phyloP scores from a whole-genome alignment of 2,329 filamentous ascomycete genomes.

The Alternaria gansuensis region DNA sequence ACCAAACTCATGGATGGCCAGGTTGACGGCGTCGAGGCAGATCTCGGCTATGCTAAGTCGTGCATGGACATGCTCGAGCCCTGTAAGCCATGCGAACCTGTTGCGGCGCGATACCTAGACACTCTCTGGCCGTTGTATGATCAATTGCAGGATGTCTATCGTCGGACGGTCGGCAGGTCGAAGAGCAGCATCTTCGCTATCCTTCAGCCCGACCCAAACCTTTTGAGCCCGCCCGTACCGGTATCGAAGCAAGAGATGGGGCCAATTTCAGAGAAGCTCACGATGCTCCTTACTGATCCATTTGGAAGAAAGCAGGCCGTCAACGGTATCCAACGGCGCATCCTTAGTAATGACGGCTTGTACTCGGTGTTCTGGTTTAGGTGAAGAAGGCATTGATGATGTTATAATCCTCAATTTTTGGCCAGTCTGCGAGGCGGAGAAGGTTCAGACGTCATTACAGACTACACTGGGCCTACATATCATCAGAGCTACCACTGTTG shows the following conservation, averaged over 20 bases:
- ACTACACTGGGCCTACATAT: neutral
- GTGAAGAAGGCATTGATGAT: conserved; percentile 26
- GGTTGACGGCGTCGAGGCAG: conserved; percentile 41
- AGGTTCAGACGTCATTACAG: neutral
- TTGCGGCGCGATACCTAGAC: conserved; percentile 46
- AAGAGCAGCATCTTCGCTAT: conserved; percentile 51
- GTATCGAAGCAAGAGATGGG: conserved; percentile 48
- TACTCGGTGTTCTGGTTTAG: conserved; percentile 50
- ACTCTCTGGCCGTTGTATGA: conserved; percentile 50
- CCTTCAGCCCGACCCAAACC: conserved; percentile 38
- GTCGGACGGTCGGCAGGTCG: conserved; percentile 41
- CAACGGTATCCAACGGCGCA: conserved; percentile 39
- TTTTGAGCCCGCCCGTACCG: conserved; percentile 39
- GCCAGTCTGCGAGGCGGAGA: neutral
- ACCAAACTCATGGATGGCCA: conserved; percentile 48
- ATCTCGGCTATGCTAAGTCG: conserved; percentile 46
- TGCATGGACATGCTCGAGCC: conserved; percentile 51
- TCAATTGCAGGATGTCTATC: conserved; percentile 44
- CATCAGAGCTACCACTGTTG: neutral
- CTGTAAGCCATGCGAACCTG: conserved; percentile 44
- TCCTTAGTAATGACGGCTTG: conserved; percentile 47
- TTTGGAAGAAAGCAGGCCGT: conserved; percentile 48
- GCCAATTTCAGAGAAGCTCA: conserved; percentile 49
- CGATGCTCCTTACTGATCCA: conserved; percentile 46
- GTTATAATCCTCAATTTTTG: neutral